A percentile compares a stretch with the other conserved stretches of the same genome.
These are phyloP conservation scores for Fremontodendron californicum DNA, from an alignment of 345 rosid genomes.

Conservation along the genomic window DNA sequence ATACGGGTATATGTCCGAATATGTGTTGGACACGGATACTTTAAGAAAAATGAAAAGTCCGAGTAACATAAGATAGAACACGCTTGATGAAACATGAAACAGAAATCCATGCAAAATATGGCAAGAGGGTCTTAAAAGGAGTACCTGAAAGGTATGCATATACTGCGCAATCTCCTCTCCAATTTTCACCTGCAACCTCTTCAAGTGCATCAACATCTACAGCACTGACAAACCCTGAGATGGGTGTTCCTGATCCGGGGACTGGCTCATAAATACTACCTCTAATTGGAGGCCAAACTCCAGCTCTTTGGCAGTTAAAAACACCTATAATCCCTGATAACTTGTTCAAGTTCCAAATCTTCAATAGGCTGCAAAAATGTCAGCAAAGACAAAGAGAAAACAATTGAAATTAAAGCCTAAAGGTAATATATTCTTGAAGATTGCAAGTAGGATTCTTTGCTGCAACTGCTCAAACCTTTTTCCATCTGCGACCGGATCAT, in stretches of 20 bases:
- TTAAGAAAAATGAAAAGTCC: no score
- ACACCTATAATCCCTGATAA: conserved; percentile 46
- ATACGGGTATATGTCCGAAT: no score
- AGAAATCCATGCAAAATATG: neutral
- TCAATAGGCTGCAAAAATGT: conserved; percentile 42
- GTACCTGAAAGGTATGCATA: conserved; percentile 22
- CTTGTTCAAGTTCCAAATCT: conserved; percentile 68
- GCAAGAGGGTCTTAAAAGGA: neutral
- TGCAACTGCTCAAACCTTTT: conserved; percentile 35
- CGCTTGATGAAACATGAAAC: neutral
- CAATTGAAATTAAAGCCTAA: neutral
- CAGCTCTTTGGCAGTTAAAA: conserved; percentile 68
- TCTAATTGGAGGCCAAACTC: conserved; percentile 40
- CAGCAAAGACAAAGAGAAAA: neutral
- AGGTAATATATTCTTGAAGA: neutral
- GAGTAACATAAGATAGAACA: no score
- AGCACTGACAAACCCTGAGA: conserved; percentile 39
- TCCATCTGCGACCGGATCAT: conserved; percentile 60
- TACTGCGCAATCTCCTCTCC: conserved; percentile 47
- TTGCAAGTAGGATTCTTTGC: neutral
- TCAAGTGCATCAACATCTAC: conserved; percentile 45
- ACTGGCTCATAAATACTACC: neutral
- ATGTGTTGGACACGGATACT: no score
- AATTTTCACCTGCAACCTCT: conserved; percentile 35
- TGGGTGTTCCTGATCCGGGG: conserved; percentile 13